Percentiles rank a stretch among this genome's conserved stretches.
phyloP scores from a whole-genome alignment of 1,284 basidiomycete species.

The Marasmius fiardii region DNA sequence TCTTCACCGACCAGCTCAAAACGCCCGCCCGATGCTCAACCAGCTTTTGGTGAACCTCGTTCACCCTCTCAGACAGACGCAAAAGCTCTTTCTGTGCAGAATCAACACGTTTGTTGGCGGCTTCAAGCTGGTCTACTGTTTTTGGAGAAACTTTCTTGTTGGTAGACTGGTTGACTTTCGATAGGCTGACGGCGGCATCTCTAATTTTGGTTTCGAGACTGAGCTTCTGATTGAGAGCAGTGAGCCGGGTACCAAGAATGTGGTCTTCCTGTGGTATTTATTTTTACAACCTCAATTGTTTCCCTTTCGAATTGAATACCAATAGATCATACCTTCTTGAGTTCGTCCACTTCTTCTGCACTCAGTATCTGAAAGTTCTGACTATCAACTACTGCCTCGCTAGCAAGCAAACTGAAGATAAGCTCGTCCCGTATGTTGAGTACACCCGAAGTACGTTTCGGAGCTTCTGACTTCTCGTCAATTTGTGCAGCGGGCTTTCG shows the following conservation, averaged over 20 bases:
- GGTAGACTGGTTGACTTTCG: conserved; percentile 55
- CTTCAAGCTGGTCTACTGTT: conserved; percentile 67
- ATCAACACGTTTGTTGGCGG: conserved; percentile 65
- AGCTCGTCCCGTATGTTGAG: conserved; percentile 71
- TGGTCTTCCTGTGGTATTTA: conserved; percentile 60
- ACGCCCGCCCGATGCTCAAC: conserved; percentile 78
- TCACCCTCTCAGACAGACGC: conserved; percentile 57
- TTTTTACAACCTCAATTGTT: neutral
- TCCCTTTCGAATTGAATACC: neutral
- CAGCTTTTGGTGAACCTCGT: conserved; percentile 56
- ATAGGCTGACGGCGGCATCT: conserved; percentile 70
- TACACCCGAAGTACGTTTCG: conserved; percentile 39
- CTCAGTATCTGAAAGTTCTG: conserved; percentile 70
- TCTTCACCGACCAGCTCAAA: conserved; percentile 65
- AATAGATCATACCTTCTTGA: conserved; percentile 70
- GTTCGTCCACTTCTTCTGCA: conserved; percentile 86
- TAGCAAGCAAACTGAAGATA: conserved; percentile 78
- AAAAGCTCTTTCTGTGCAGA: conserved; percentile 66
- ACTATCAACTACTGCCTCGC: conserved; percentile 84
- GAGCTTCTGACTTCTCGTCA: conserved; percentile 11
- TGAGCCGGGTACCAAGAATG: conserved; percentile 57
- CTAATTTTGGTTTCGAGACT: conserved; percentile 77
- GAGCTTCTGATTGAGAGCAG: conserved; percentile 66
- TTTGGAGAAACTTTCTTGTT: conserved; percentile 61
- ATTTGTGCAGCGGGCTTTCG: conserved; percentile 30